Evolutionary conservation across 495 filamentous ascomycete species (phyloP).

Genomic region (Hypomontagnella monticulosa): DNA sequence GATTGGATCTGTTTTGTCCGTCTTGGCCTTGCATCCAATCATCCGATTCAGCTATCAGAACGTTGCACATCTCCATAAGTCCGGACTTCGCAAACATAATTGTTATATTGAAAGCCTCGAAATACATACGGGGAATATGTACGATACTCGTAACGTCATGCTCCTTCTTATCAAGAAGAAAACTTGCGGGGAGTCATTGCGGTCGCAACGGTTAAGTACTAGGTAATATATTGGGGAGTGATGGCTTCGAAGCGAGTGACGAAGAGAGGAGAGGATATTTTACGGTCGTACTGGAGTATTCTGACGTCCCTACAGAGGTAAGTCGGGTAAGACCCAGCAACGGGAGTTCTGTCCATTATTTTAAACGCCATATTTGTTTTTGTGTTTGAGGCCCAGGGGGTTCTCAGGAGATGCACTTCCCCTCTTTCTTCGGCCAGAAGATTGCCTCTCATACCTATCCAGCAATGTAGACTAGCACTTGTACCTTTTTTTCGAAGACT

Average conservation of each 20-base stretch:
- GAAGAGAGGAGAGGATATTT: conserved; percentile 14
- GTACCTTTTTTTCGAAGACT: background rate
- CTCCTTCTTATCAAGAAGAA: background rate
- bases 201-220: background rate
- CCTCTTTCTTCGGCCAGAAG: conserved; percentile 1
- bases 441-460: conserved; percentile 7
- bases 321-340: conserved; percentile 13
- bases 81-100: background rate
- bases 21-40: background rate
- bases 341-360: conserved; percentile 16
- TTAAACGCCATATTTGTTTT: conserved; percentile 21
- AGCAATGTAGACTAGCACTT: background rate
- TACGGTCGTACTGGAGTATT: background rate
- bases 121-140: background rate
- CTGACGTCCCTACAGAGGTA: background rate
- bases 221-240: conserved; percentile 2
- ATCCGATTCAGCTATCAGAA: background rate
- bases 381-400: background rate
- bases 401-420: background rate
- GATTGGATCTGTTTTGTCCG: background rate
- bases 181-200: background rate
- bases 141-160: conserved; percentile 17
- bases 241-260: background rate
- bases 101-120: background rate
- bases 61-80: background rate